Conservation (phyloP, 192 early-diverging fungal species). For the Entophlyctis luteolus region DNA sequence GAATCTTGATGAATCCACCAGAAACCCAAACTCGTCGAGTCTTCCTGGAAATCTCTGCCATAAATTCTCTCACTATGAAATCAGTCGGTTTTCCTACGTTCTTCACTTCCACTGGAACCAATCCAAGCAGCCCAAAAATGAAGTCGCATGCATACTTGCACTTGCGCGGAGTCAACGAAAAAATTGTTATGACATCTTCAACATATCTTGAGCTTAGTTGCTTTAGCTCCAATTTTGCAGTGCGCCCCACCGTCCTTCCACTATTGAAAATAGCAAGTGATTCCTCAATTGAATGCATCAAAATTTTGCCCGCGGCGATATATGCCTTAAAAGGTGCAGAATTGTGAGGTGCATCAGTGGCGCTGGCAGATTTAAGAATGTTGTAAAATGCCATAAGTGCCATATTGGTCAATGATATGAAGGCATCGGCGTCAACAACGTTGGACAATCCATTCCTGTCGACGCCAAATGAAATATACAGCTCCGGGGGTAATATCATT, state of each 20-base stretch:
- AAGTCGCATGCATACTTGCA: background rate
- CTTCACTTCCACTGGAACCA: conserved; percentile 1
- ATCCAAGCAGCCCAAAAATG: background rate
- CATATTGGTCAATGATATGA: background rate
- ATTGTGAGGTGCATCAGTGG: background rate
- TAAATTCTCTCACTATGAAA: background rate
- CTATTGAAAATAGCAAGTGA: background rate
- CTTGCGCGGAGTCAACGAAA: background rate
- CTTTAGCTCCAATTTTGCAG: background rate
- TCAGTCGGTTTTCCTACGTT: background rate
- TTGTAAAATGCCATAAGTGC: background rate
- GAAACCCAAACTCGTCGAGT: conserved; percentile 5
- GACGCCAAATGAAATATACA: conserved; percentile 8
- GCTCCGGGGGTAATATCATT: background rate
- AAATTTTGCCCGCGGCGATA: background rate
- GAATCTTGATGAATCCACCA: conserved; percentile 5
- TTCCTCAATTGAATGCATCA: background rate
- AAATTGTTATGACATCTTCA: background rate
- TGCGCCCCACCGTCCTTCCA: background rate
- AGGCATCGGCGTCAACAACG: conserved; percentile 4
- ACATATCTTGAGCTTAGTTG: background rate
- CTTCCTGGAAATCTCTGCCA: background rate
- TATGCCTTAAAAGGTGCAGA: background rate
- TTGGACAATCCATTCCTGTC: background rate
- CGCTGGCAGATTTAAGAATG: background rate